Conservation (phyloP, 768 basidiomycete species). For the Russula sp. region DNA sequence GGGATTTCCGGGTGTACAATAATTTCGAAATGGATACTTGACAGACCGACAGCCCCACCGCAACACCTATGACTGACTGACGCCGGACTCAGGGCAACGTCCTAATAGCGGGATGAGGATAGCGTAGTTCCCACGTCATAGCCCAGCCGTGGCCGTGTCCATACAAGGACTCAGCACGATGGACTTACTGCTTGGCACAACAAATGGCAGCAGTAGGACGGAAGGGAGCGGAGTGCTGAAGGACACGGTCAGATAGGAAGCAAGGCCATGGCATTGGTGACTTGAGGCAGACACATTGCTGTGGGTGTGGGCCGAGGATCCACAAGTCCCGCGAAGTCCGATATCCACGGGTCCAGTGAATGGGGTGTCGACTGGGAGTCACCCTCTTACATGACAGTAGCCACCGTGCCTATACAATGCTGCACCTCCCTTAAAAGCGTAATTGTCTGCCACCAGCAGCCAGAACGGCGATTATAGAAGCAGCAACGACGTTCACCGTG, state of each 20-base stretch:
- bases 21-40: background rate
- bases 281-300: conserved; percentile 11
- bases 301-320: background rate
- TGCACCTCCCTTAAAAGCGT: conserved; percentile 2
- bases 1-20: background rate
- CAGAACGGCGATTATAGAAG: conserved; percentile 9
- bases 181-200: background rate
- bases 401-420: background rate
- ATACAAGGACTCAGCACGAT: background rate
- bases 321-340: background rate
- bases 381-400: background rate
- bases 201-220: background rate
- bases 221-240: background rate
- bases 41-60: background rate
- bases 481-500: background rate
- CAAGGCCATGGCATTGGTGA: conserved; percentile 8
- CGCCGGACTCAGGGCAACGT: background rate
- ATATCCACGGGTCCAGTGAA: conserved; percentile 3
- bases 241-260: background rate
- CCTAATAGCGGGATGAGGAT: background rate
- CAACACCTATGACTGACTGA: background rate
- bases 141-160: background rate
- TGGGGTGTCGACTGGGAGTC: background rate
- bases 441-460: conserved; percentile 4
- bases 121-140: background rate